phyloP scores from a whole-genome alignment of 2,329 filamentous ascomycete species.

The Epicoccum nigrum region DNA sequence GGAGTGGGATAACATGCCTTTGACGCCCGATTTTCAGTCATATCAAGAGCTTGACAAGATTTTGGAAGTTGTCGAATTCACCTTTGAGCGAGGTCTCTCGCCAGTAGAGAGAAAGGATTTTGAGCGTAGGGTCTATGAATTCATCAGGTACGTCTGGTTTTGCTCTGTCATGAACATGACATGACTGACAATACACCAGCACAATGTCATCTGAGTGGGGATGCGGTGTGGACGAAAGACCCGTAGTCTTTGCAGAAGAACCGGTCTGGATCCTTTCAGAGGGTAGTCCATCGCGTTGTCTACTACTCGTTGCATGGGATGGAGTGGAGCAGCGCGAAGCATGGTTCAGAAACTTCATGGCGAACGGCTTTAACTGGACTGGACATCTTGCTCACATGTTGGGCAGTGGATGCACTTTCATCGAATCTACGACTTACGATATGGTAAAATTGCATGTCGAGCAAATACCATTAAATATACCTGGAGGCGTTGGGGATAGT shows the following conservation, averaged over 20 bases:
- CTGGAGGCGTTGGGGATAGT: background rate
- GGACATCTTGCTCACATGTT: constrained; percentile 4
- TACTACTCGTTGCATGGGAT: constrained; percentile 10
- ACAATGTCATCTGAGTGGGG: constrained; percentile 10
- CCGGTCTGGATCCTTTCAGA: constrained; percentile 1
- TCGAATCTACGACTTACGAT: background rate
- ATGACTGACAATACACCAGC: background rate
- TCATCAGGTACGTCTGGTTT: background rate
- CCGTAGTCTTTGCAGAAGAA: constrained; percentile 1
- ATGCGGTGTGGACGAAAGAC: background rate
- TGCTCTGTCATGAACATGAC: background rate
- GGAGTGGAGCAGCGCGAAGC: constrained; percentile 5
- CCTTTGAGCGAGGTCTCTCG: background rate
- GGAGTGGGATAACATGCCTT: background rate
- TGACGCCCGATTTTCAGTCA: background rate
- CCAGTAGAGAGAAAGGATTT: background rate
- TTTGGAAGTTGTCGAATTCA: constrained; percentile 2
- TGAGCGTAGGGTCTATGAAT: background rate
- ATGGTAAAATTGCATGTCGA: background rate
- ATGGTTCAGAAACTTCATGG: constrained; percentile 11
- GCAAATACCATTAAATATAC: background rate
- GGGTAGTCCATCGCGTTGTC: background rate
- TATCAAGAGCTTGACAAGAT: constrained; percentile 4
- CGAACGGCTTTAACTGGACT: background rate
- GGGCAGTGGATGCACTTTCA: background rate